Evolutionary conservation across 73 alveolate genomes (phyloP).

Genomic region (Stentor roeselii): DNA sequence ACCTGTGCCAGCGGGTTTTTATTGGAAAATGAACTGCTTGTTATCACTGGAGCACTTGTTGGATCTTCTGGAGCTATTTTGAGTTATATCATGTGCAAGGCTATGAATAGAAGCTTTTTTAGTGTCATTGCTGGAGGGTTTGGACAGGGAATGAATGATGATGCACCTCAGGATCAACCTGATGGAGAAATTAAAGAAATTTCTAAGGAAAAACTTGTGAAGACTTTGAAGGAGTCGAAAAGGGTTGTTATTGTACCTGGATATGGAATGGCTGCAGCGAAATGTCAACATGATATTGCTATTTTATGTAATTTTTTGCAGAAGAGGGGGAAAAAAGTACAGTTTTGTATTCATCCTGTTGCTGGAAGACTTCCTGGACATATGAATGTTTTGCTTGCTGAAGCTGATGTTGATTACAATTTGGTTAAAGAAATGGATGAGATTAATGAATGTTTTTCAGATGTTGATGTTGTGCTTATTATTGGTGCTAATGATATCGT

Average conservation of each 20-base stretch:
- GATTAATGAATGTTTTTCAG: slow-evolving; percentile 52
- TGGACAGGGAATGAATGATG: slow-evolving; percentile 34
- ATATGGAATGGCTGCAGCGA: slow-evolving; percentile 69
- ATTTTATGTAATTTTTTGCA: background rate
- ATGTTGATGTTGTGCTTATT: slow-evolving; percentile 50
- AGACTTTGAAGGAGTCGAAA: background rate
- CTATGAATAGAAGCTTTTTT: slow-evolving; percentile 63
- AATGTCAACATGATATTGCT: slow-evolving; percentile 28
- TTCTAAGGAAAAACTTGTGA: background rate
- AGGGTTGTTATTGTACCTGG: slow-evolving; percentile 58
- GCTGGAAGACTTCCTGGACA: slow-evolving; percentile 90
- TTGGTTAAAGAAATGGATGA: slow-evolving; percentile 80
- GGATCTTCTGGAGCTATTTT: slow-evolving; percentile 73
- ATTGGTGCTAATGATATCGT: slow-evolving; percentile 78
- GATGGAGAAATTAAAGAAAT: slow-evolving; percentile 13
- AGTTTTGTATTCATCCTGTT: slow-evolving; percentile 79
- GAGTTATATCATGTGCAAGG: slow-evolving; percentile 75
- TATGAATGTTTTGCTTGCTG: slow-evolving; percentile 77
- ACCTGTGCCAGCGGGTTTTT: slow-evolving; percentile 54
- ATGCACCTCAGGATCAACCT: background rate
- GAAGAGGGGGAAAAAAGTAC: slow-evolving; percentile 30
- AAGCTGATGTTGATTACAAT: slow-evolving; percentile 57
- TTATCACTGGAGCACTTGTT: slow-evolving; percentile 66
- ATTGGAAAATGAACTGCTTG: slow-evolving; percentile 57
- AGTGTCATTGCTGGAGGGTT: slow-evolving; percentile 57